A percentile compares a stretch with the other conserved stretches of the same genome.
Evolutionary conservation across 2,329 filamentous ascomycete genomes (phyloP).

Genomic region (Colletotrichum sp.): DNA sequence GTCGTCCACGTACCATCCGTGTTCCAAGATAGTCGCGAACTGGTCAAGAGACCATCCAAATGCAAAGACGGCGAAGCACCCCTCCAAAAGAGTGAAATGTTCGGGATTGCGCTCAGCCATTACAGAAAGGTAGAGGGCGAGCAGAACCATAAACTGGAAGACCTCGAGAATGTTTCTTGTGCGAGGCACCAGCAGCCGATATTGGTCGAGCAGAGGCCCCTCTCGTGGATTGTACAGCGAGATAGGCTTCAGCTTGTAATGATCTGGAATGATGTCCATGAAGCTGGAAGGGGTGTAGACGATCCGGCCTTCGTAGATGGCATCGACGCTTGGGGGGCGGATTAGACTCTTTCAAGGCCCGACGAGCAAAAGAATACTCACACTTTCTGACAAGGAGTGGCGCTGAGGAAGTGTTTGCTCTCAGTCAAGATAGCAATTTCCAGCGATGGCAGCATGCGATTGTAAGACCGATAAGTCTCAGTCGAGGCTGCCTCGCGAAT

Average conservation of each 20-base stretch:
- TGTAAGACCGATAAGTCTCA: slow-evolving; percentile 51
- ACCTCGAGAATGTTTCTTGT: slow-evolving; percentile 79
- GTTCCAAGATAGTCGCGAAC: slow-evolving; percentile 77
- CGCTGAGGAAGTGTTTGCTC: slow-evolving; percentile 78
- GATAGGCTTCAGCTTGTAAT: slow-evolving; percentile 85
- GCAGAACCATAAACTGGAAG: slow-evolving; percentile 72
- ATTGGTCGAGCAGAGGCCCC: slow-evolving; percentile 81
- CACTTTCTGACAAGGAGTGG: slow-evolving; percentile 81
- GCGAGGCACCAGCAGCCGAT: slow-evolving; percentile 81
- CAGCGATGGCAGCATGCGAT: slow-evolving; percentile 74
- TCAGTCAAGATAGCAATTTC: slow-evolving; percentile 86
- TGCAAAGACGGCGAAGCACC: slow-evolving; percentile 74
- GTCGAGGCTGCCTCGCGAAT: slow-evolving; percentile 64
- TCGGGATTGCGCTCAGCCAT: slow-evolving; percentile 73
- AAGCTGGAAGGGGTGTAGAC: slow-evolving; percentile 84
- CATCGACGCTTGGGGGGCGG: slow-evolving; percentile 59
- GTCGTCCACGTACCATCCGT: slow-evolving; percentile 59
- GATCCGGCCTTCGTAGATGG: slow-evolving; percentile 81
- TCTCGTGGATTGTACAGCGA: slow-evolving; percentile 79
- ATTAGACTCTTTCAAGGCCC: not conserved
- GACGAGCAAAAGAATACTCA: slow-evolving; percentile 28
- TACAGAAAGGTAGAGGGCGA: slow-evolving; percentile 72
- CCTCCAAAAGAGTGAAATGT: slow-evolving; percentile 62
- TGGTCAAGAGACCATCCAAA: slow-evolving; percentile 83
- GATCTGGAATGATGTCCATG: slow-evolving; percentile 83